A percentile compares a stretch with the other conserved stretches of the same genome.
phyloP scores from a whole-genome alignment of 129 eudicot species.

The Tagetes erecta region DNA sequence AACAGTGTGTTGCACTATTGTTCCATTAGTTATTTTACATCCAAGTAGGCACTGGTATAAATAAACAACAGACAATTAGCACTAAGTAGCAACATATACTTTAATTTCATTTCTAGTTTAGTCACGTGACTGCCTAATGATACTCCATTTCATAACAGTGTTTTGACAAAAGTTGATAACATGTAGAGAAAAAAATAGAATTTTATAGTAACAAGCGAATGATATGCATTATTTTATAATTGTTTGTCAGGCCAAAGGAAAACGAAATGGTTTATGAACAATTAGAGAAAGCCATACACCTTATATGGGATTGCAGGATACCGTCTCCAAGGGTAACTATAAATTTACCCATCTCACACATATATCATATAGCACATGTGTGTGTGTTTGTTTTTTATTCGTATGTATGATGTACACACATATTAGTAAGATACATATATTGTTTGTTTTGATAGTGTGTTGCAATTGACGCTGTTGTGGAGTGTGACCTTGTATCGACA shows the following conservation, averaged over 20 bases:
- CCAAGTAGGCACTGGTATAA: not conserved
- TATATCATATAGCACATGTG: slow-evolving; percentile 1
- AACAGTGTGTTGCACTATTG: no score
- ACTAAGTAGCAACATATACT: not conserved
- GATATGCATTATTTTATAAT: not conserved
- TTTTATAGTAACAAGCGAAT: not conserved
- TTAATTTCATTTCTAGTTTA: not conserved
- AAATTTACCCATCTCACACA: not conserved
- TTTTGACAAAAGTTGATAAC: not conserved
- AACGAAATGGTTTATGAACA: slow-evolving; percentile 72
- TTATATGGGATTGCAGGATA: slow-evolving; percentile 95
- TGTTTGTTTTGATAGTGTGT: slow-evolving; percentile 62
- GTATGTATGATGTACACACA: not conserved
- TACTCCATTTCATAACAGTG: not conserved
- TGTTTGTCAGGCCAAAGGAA: slow-evolving; percentile 68
- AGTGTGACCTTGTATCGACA: slow-evolving; percentile 75
- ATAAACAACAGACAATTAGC: not conserved
- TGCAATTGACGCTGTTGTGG: slow-evolving; percentile 85
- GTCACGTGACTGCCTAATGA: not conserved
- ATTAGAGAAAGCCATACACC: slow-evolving; percentile 82
- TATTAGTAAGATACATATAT: not conserved
- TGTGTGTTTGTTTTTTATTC: not conserved
- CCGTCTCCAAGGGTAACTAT: slow-evolving; percentile 91
- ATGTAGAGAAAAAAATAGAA: no score
- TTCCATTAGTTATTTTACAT: not conserved